A percentile compares a stretch with the other conserved stretches of the same genome.
Evolutionary conservation across 1,139 yeast species (phyloP).

Genomic region (Hyphopichia khmerensis): DNA sequence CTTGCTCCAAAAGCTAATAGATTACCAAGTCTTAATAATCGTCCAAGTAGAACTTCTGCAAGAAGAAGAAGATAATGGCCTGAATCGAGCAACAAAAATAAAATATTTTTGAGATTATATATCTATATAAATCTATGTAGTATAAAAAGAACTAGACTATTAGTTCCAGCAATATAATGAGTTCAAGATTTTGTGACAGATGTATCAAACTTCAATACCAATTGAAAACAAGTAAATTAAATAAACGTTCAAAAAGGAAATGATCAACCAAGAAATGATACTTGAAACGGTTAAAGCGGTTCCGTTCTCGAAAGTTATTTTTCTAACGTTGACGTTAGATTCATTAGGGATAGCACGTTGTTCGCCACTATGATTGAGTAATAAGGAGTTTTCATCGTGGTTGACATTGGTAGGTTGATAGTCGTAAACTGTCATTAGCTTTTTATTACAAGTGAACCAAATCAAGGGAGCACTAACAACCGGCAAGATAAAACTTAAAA

Average conservation of each 20-base stretch:
- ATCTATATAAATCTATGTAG: neutral
- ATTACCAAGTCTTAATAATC: conserved; percentile 39
- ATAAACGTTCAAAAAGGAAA: conserved; percentile 71
- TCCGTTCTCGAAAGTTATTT: conserved; percentile 63
- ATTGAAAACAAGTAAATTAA: conserved; percentile 64
- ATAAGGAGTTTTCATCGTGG: conserved; percentile 16
- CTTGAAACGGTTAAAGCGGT: conserved; percentile 52
- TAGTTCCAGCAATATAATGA: neutral
- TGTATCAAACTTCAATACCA: conserved; percentile 60
- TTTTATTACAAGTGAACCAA: conserved; percentile 62
- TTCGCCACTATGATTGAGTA: conserved; percentile 8
- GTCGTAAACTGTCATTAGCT: conserved; percentile 55
- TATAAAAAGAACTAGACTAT: neutral
- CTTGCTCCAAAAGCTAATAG: conserved; percentile 22
- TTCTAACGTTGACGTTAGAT: conserved; percentile 11
- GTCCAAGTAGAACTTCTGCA: conserved; percentile 22
- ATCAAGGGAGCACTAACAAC: conserved; percentile 75
- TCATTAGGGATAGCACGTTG: conserved; percentile 1
- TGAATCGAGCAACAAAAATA: too few species aligned
- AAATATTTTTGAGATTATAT: neutral
- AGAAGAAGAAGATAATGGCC: conserved; percentile 26
- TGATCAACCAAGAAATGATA: conserved; percentile 65
- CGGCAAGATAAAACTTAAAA: conserved; percentile 67
- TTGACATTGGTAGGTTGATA: conserved; percentile 10
- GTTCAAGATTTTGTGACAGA: conserved; percentile 7